phyloP scores from a whole-genome alignment of 106 monocot species.

The Allium sativum region DNA sequence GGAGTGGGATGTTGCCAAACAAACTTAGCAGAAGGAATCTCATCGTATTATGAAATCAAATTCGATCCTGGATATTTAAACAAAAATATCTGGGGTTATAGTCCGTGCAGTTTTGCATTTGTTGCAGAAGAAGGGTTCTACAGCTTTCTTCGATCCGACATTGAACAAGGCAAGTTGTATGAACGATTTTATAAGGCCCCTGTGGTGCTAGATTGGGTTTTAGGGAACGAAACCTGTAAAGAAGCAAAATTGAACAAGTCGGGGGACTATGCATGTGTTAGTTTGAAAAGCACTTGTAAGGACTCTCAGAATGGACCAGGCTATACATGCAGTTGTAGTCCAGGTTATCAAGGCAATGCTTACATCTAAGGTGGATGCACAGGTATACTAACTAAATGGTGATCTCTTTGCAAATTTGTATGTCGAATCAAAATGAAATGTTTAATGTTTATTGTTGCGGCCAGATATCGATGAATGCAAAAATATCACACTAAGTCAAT shows the following conservation, averaged over 20 bases:
- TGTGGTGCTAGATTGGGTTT: slow-evolving; percentile 26
- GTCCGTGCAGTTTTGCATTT: slow-evolving; percentile 28
- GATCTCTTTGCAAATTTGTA: neutral
- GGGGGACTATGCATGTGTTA: neutral
- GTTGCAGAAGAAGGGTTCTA: slow-evolving; percentile 12
- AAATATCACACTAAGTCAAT: neutral
- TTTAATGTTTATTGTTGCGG: neutral
- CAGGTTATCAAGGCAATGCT: slow-evolving; percentile 33
- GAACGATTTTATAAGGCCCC: neutral
- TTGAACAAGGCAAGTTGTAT: neutral
- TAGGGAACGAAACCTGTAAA: slow-evolving; percentile 10
- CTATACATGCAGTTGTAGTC: slow-evolving; percentile 16
- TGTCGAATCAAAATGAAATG: neutral
- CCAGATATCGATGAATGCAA: neutral
- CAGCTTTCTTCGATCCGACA: slow-evolving; percentile 8
- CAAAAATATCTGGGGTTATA: slow-evolving; percentile 5
- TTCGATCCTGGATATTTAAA: slow-evolving; percentile 2
- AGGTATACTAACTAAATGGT: slow-evolving; percentile 8
- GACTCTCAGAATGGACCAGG: slow-evolving; percentile 1
- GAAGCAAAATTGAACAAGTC: neutral
- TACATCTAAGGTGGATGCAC: slow-evolving; percentile 23
- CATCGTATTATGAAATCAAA: slow-evolving; percentile 4
- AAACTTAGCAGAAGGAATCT: slow-evolving; percentile 16
- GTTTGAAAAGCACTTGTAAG: neutral
- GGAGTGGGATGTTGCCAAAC: slow-evolving; percentile 60